phyloP scores from a whole-genome alignment of 345 rosid species.

The sweet orange (Citrus sinensis) region DVS_A1.0 CM039165.1:26159001-26159500 shows the following conservation, averaged over 20 bases:
- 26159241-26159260: conserved; percentile 36
- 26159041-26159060: not conserved
- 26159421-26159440: not conserved
- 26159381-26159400: conserved; percentile 8
- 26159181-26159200: no score
- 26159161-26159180: not conserved
- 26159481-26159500: not conserved
- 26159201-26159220: conserved; percentile 21
- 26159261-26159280: conserved; percentile 20
- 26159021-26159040: not conserved
- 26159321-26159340: conserved; percentile 15
- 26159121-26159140: not conserved
- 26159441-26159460: not conserved
- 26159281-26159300: conserved; percentile 5
- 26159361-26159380: conserved; percentile 14
- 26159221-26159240: conserved; percentile 46
- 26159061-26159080: not conserved
- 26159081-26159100: not conserved
- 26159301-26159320: conserved; percentile 10
- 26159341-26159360: conserved; percentile 12
- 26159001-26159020: conserved; percentile 49
- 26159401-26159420: not conserved
- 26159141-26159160: not conserved
- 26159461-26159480: not conserved
- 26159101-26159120: not conserved